These are phyloP conservation scores for Colletotrichum godetiae DNA, from an alignment of 2,329 filamentous ascomycete genomes.

Conservation along the genomic window DNA sequence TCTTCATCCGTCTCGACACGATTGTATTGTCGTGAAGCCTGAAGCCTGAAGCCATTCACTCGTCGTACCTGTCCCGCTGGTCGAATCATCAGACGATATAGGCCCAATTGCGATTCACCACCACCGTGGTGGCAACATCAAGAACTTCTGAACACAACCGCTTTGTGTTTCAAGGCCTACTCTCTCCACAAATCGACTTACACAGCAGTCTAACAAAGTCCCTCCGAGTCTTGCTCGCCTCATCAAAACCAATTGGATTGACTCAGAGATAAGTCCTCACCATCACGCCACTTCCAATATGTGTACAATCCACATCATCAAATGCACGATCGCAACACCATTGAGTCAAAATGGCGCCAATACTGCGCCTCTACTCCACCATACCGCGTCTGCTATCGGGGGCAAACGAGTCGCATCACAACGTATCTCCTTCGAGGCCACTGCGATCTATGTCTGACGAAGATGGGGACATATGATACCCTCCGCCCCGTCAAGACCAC, in stretches of 20 bases:
- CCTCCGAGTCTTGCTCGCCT: neutral
- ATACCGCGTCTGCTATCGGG: neutral
- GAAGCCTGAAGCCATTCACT: no score
- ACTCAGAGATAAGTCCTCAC: neutral
- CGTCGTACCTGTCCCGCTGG: no score
- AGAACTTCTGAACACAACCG: no score
- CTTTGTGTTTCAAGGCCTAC: no score
- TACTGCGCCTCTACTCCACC: neutral
- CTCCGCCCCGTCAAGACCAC: neutral
- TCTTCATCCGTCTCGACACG: no score
- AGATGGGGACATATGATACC: neutral
- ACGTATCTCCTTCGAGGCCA: constrained; percentile 1
- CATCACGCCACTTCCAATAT: neutral
- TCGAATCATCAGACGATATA: no score
- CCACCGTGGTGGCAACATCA: neutral
- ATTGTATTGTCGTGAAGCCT: no score
- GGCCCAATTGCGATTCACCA: neutral
- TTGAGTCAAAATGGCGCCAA: neutral
- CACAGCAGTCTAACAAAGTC: neutral
- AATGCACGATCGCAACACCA: neutral
- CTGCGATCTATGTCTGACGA: neutral
- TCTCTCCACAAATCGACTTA: neutral
- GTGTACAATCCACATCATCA: constrained; percentile 17
- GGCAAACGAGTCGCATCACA: neutral
- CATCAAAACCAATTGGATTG: neutral